Evolutionary conservation across 352 stramenopile species (phyloP).

Genomic region (Lagenidium giganteum): DNA sequence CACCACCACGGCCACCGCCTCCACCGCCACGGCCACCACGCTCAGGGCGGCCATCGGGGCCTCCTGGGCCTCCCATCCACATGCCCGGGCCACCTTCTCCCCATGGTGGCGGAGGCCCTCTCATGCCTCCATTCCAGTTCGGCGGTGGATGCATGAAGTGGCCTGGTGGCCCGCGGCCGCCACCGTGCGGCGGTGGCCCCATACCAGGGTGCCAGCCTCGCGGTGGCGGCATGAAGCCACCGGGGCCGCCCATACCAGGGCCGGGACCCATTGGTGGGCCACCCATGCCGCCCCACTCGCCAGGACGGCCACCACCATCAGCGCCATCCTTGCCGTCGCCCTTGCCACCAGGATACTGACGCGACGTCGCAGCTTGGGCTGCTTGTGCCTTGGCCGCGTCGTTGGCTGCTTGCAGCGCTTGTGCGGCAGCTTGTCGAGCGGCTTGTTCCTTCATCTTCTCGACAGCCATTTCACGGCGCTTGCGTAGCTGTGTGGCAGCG

Average conservation of each 20-base stretch:
- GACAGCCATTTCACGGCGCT: slow-evolving; percentile 63
- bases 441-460: slow-evolving; percentile 79
- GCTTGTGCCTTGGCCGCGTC: slow-evolving; percentile 4
- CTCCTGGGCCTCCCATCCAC: too few species aligned
- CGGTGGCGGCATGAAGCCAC: slow-evolving; percentile 57
- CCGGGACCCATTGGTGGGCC: slow-evolving; percentile 1
- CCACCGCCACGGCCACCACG: slow-evolving; percentile 20
- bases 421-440: slow-evolving; percentile 67
- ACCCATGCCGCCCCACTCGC: slow-evolving; percentile 15
- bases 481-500: slow-evolving; percentile 61
- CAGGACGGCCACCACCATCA: slow-evolving; percentile 18
- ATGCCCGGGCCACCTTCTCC: slow-evolving; percentile 24
- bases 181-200: slow-evolving; percentile 32
- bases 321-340: slow-evolving; percentile 2
- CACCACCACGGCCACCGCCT: slow-evolving; percentile 25
- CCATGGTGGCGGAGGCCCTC: slow-evolving; percentile 35
- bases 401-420: slow-evolving; percentile 54
- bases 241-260: slow-evolving; percentile 12
- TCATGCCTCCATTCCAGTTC: slow-evolving; percentile 34
- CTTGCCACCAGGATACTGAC: slow-evolving; percentile 15
- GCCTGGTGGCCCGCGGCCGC: slow-evolving; percentile 13
- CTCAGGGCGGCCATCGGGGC: slow-evolving; percentile 16
- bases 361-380: slow-evolving; percentile 5
- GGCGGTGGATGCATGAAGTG: slow-evolving; percentile 25
- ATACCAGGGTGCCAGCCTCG: slow-evolving; percentile 68